Base-by-base conservation (phyloP, 1,284 basidiomycete species). In the Pterulicium gracile region DNA sequence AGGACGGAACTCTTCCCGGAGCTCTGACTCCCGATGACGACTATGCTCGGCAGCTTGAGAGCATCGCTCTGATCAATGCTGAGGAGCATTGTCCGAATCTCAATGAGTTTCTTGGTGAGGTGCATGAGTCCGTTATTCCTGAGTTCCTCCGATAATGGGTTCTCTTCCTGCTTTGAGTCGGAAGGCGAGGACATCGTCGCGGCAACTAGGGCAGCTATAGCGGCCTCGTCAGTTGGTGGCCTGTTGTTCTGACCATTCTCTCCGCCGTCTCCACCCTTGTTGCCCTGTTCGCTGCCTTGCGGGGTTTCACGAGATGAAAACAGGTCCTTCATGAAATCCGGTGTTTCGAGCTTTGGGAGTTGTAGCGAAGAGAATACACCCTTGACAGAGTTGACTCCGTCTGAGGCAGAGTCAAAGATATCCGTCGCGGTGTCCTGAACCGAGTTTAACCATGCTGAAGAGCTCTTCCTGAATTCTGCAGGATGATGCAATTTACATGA, bases 11-110 rank as follows among this genome's bases (percentile, higher is more conserved):
- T 95, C 73, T 99, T 99, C 3, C 95, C 95, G 3, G 90, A 94
- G 62, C 92, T 96, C 68, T 99, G 95, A 58, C 91, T 95, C 12
- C 95, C 95, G 53, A 99, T 91, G 44, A 98, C 96, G 27, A 98
- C 95, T 50, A 99, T 98, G 53, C 90, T 94, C 0, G 95, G 95
- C 12, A 99, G 69, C 54, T 93, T 95, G 56, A 99, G 74, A 14
- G 86, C 79, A 53, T 95, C 92, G 54, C 88, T 93, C 64, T 98
- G 92, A 63, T 98, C 96, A 48, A 98, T 94, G 53, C 87, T 87
- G 35, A 98, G 73, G 36, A 98, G 72, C 71, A 98, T 94, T 50
- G 77, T 87, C 50, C 96, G 73, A 55, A 99, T 96, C 64, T 96
- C 93, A 58, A 99, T 98, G 47, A 99, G 79, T 62, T 96, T 98